Conservation (phyloP, 2,329 filamentous ascomycete species). For the Ascochyta pisi region DNA sequence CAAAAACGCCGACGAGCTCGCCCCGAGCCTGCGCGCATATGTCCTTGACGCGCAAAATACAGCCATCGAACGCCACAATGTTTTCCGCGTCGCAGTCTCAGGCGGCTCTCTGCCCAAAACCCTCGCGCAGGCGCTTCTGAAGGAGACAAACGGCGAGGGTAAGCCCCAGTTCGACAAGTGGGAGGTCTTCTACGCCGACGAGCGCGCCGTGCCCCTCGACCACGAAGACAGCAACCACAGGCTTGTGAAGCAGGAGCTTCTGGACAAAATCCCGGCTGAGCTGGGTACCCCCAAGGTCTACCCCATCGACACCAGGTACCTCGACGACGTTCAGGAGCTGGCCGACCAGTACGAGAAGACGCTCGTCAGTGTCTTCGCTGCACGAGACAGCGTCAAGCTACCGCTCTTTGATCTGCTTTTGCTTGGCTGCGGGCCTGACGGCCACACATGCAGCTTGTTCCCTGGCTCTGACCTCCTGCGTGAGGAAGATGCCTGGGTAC, state of each 20-base stretch:
- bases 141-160: slow-evolving; percentile 63
- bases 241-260: slow-evolving; percentile 83
- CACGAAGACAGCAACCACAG: slow-evolving; percentile 94
- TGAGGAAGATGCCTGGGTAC: slow-evolving; percentile 89
- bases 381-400: slow-evolving; percentile 89
- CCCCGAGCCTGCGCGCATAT: slow-evolving; percentile 79
- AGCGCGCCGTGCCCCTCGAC: slow-evolving; percentile 90
- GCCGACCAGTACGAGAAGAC: slow-evolving; percentile 92
- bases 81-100: slow-evolving; percentile 91
- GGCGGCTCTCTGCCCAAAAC: slow-evolving; percentile 91
- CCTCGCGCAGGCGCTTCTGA: slow-evolving; percentile 82
- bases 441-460: slow-evolving; percentile 97
- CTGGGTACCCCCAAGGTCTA: slow-evolving; percentile 74
- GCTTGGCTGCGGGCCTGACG: slow-evolving; percentile 92
- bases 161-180: slow-evolving; percentile 81
- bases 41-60: slow-evolving; percentile 81
- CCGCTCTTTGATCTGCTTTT: slow-evolving; percentile 95
- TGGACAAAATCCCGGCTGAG: slow-evolving; percentile 82
- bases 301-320: slow-evolving; percentile 72
- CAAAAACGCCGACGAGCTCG: slow-evolving; percentile 71
- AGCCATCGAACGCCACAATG: slow-evolving; percentile 78
- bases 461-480: slow-evolving; percentile 86
- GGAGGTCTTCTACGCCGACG: slow-evolving; percentile 99
- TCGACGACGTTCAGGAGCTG: slow-evolving; percentile 85
- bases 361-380: slow-evolving; percentile 85